Conservation (phyloP, 1,284 basidiomycete species). For the Cerioporus squamosus region DNA sequence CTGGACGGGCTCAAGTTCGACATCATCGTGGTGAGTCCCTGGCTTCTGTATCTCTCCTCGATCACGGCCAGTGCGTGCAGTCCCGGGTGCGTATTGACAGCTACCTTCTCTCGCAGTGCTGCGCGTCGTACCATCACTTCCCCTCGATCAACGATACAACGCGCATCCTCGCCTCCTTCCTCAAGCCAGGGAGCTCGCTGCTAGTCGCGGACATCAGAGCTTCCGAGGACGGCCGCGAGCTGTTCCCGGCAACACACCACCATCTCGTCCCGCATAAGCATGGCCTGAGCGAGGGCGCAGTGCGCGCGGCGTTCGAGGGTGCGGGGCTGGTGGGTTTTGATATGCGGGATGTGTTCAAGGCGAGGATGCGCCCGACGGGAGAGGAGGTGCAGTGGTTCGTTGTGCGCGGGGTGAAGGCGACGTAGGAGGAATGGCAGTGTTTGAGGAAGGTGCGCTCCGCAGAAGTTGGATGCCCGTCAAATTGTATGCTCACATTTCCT, state of each 20-base stretch:
- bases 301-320: slow-evolving; percentile 49
- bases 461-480: no score
- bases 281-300: slow-evolving; percentile 53
- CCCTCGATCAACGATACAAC: slow-evolving; percentile 53
- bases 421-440: no score
- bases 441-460: no score
- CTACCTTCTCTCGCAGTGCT: slow-evolving; percentile 51
- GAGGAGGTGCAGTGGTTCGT: slow-evolving; percentile 9
- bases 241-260: slow-evolving; percentile 30
- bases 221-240: slow-evolving; percentile 25
- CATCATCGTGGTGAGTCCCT: slow-evolving; percentile 54
- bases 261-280: slow-evolving; percentile 56
- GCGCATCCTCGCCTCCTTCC: slow-evolving; percentile 51
- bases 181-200: slow-evolving; percentile 65
- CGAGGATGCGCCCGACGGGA: slow-evolving; percentile 2
- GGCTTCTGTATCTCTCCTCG: background rate
- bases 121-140: slow-evolving; percentile 73
- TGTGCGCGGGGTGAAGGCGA: slow-evolving; percentile 4
- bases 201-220: slow-evolving; percentile 59
- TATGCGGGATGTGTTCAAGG: slow-evolving; percentile 32
- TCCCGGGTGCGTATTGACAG: no score
- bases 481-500: no score
- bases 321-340: slow-evolving; percentile 50
- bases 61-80: no score
- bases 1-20: slow-evolving; percentile 62